phyloP scores from a whole-genome alignment of 2,329 filamentous ascomycete genomes.

The Nigrograna mackinnonii region DNA sequence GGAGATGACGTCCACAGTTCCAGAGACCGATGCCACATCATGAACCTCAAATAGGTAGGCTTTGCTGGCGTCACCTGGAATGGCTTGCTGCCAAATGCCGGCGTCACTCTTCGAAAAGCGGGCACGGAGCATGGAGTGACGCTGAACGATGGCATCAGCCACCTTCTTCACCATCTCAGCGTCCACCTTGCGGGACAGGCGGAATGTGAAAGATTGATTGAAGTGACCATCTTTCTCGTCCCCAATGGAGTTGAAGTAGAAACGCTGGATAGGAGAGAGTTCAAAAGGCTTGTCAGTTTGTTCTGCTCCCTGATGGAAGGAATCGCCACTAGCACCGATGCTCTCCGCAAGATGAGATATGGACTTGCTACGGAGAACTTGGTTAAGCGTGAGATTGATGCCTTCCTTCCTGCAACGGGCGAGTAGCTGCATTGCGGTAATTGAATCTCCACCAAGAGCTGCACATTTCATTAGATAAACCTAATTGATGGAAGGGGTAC shows the following conservation, averaged over 20 bases:
- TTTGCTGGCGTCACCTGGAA: conserved; percentile 9
- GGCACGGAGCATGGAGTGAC: conserved; percentile 39
- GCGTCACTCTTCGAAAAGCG: conserved; percentile 20
- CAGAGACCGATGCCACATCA: conserved; percentile 7
- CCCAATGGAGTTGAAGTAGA: conserved; percentile 43
- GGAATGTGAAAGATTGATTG: conserved; percentile 51
- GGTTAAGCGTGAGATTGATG: conserved; percentile 32
- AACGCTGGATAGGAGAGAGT: conserved; percentile 50
- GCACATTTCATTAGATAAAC: conserved; percentile 8
- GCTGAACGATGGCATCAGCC: conserved; percentile 26
- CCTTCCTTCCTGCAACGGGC: conserved; percentile 34
- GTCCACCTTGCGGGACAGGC: conserved; percentile 31
- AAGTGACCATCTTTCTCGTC: conserved; percentile 42
- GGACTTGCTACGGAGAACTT: conserved; percentile 35
- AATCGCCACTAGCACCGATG: conserved; percentile 9
- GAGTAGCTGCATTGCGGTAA: conserved; percentile 36
- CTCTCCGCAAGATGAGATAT: conserved; percentile 29
- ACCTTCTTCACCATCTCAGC: conserved; percentile 19
- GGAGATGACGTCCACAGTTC: conserved; percentile 18
- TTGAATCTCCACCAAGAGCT: conserved; percentile 37
- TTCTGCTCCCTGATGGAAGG: conserved; percentile 15
- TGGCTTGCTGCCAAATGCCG: conserved; percentile 26
- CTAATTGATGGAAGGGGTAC: neutral
- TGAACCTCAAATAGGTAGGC: conserved; percentile 26
- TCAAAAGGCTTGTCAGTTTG: conserved; percentile 38